Percentiles rank a stretch among this genome's conserved stretches.
These are phyloP conservation scores for Cinchona pubescens DNA, from an alignment of 257 asterid genomes.

Conservation along the genomic window DNA sequence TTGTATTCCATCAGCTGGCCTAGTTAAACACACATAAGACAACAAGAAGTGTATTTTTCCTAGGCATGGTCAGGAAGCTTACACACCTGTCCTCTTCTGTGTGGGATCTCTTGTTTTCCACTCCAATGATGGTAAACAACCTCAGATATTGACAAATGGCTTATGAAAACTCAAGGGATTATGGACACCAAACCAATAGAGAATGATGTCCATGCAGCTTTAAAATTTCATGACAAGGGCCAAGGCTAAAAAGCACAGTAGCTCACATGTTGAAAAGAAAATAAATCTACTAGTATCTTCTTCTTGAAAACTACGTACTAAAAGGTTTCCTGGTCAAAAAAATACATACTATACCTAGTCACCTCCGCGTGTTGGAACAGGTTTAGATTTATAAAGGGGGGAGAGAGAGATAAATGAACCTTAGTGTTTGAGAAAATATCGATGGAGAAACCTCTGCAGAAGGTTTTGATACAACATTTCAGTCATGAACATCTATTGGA, in stretches of 20 bases:
- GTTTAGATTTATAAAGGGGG: no score
- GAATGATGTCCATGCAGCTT: not conserved
- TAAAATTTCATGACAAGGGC: not conserved
- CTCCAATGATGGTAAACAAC: not conserved
- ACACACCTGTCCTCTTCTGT: not conserved
- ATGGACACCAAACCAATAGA: not conserved
- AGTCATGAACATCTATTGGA: constrained; percentile 51
- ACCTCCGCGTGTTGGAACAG: no score
- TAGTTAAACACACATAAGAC: no score
- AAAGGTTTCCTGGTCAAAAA: not conserved
- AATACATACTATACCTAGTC: no score
- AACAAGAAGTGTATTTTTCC: no score
- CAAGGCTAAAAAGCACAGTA: not conserved
- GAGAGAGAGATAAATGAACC: no score
- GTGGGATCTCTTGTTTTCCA: not conserved
- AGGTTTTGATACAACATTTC: constrained; percentile 28
- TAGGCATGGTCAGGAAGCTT: not conserved
- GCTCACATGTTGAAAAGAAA: no score
- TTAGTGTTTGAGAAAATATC: not conserved
- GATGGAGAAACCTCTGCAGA: constrained; percentile 30
- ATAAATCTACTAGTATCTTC: no score
- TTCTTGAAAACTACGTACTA: no score
- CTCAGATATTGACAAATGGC: constrained; percentile 24
- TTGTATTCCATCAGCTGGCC: constrained; percentile 9
- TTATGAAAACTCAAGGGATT: not conserved